phyloP scores from a whole-genome alignment of 768 basidiomycete genomes.

The Mycena olivaceomarginata region DNA sequence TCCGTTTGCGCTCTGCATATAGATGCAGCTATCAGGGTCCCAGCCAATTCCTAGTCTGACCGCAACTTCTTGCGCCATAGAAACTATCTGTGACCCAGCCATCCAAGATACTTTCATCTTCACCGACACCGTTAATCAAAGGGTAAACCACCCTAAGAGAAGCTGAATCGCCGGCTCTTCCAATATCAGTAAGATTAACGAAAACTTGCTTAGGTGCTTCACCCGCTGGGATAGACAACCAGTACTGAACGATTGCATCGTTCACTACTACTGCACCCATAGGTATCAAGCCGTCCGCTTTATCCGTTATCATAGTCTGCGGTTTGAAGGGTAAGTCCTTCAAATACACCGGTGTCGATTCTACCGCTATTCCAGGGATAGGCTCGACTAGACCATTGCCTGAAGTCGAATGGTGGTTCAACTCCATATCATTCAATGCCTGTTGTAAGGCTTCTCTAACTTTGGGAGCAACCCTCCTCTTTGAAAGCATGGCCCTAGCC shows the following conservation, averaged over 20 bases:
- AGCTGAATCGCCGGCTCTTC: not conserved
- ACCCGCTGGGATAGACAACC: not conserved
- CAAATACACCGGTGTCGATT: not conserved
- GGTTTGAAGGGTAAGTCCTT: not conserved
- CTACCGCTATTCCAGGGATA: no score
- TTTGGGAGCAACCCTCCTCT: no score
- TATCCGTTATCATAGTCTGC: no score
- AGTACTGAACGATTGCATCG: constrained; percentile 23
- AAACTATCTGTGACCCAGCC: not conserved
- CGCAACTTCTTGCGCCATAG: not conserved
- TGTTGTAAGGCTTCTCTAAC: no score
- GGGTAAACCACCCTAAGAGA: not conserved
- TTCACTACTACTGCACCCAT: constrained; percentile 44
- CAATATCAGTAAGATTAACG: not conserved
- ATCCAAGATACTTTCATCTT: not conserved
- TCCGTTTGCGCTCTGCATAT: constrained; percentile 23
- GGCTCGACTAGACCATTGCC: no score
- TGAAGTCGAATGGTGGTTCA: no score
- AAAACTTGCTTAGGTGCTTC: not conserved
- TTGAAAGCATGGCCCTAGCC: no score
- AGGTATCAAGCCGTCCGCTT: constrained; percentile 31
- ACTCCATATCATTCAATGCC: no score
- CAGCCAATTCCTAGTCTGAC: not conserved
- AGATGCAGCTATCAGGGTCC: constrained; percentile 19
- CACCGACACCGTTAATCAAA: not conserved